These are phyloP conservation scores for Paecilomyces variotii DNA, from an alignment of 2,329 filamentous ascomycete species.

Conservation along the genomic window DNA sequence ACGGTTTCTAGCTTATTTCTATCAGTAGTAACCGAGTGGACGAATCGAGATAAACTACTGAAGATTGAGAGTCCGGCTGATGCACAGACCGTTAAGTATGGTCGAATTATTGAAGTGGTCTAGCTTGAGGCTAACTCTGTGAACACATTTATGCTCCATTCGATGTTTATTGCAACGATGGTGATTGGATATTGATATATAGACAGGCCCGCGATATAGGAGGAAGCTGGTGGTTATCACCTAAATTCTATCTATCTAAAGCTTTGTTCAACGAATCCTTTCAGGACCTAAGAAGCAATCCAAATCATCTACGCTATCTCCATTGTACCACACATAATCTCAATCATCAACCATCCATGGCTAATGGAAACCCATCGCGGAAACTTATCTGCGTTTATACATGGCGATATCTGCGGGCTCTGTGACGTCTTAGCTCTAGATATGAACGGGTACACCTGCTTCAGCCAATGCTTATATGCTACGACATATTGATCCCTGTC, in stretches of 20 bases:
- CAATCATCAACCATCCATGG: background rate
- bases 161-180: background rate
- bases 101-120: too few species aligned
- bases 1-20: background rate
- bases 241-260: background rate
- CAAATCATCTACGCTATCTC: too few species aligned
- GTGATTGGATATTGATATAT: background rate
- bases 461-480: background rate
- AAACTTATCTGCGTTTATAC: background rate
- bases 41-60: too few species aligned
- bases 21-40: too few species aligned
- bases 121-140: too few species aligned
- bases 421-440: background rate
- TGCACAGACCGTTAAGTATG: too few species aligned
- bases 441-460: background rate
- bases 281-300: background rate
- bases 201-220: background rate
- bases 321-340: too few species aligned
- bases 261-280: background rate
- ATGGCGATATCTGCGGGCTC: background rate
- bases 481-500: background rate
- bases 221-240: background rate
- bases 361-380: background rate
- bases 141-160: background rate
- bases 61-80: too few species aligned